Evolutionary conservation across 768 basidiomycete species (phyloP), one percentile per base, ranked within the genome.

Genomic region (Russula ochroleuca): DNA sequence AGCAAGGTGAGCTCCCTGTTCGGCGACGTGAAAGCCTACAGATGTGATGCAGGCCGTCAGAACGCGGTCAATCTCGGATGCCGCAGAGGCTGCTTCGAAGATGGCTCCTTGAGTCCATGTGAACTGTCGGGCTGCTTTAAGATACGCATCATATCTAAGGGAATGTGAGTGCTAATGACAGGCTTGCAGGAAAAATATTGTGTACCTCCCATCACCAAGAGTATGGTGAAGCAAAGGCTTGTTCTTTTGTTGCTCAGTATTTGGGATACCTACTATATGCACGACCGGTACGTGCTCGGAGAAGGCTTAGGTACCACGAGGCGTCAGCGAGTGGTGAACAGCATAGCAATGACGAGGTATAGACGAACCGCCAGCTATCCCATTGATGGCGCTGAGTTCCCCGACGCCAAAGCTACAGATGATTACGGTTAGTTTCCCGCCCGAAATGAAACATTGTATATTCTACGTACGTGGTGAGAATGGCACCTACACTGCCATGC

Each of bases 241-340:
- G 28, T 76, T 75, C 73, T 83, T 85, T 69, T 92, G 87, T 68
- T 94, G 85, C 14, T 75, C 68, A 5, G 88, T 91, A 69, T 83
- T 87, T 1, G 94, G 93, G 0, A 83, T 83, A 48, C 94, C 94
- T 35, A 87, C 94, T 57, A 98, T 81, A 70, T 96, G 94, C 14
- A 98, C 78, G 1, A 96, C 82, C 10, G 94, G 94, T 5, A 98
- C 86, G 78, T 92, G 89, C 74, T 97, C 94, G 48, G 92, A 86
- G 72, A 87, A 87, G 17, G 88, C 88, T 88, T 21, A 48, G 3
- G 23, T 23, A 40, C 33, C 28, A 28, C 21, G n/a, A 11, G 56
- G 0, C n/a, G 25, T 62, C 40, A 61, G 57, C 25, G 5, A 51
- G n/a, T 38, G 10, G 33, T 51, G 4, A 33, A 6, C 15, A 41